Evolutionary conservation across 805 yeast genomes (phyloP), one percentile per base, ranked within the genome.

Genomic region (Brettanomyces sp.): DNA sequence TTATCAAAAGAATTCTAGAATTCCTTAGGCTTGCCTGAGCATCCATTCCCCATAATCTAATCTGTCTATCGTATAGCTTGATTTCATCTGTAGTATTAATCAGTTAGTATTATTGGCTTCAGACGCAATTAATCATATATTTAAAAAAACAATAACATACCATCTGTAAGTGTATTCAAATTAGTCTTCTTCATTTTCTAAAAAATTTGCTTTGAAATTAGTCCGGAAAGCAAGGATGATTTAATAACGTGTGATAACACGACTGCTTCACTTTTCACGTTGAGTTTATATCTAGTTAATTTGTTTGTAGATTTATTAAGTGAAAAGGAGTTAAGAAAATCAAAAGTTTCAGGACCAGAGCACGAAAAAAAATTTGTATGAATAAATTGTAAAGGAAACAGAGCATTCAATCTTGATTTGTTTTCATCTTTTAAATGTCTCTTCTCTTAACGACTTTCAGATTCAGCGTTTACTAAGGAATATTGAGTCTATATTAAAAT

Each of bases 11-110:
- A 4, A 91, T 72, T 40, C 74, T 75, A 6, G 96, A 82, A 18
- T 80, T 76, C 35, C 93, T 73, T 69, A 91, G 77, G 39, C 79
- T 63, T 37, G 78, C 72, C 62, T 91, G 99, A 3, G 97, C 95
- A 32, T 85, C 95, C 59, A 93, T 70, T 2, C 99, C 99, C 99
- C 99, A 91, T 21, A 91, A 72, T 51, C 99, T 68, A 51, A 91
- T 90, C 64, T 91, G 99, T 48, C 99, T 77, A 64, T 91, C 99
- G 59, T 91, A 91, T 22, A 91, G 73, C 1, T 95, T 96, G 47
- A 90, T 79, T 59, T 90, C 97, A 56, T 89, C 96, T 64, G 44
- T 18, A 4, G 43, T 28, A 28, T 18, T 18, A 28, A 28, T 28
- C 7, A 28, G 28, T 40, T 24, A 25, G 18, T 18, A 33, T 40